Evolutionary conservation across 1,284 basidiomycete species (phyloP).

Genomic region (Testicularia cyperi): DNA sequence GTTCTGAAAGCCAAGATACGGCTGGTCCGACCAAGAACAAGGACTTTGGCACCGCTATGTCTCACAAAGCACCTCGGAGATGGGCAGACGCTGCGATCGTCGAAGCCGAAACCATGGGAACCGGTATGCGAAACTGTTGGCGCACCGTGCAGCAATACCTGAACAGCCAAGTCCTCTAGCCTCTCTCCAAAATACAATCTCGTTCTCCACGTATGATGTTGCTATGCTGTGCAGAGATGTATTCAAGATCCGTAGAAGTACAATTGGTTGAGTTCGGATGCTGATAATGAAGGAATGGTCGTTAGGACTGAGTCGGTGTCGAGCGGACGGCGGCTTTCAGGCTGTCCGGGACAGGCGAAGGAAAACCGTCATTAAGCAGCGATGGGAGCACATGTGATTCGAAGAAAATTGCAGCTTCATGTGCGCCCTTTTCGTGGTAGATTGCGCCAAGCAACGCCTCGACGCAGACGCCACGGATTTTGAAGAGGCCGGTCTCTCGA

Average conservation of each 20-base stretch:
- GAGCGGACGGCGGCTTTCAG: slow-evolving; percentile 8
- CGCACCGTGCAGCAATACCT: slow-evolving; percentile 4
- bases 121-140: slow-evolving; percentile 48
- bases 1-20: no score
- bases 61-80: slow-evolving; percentile 6
- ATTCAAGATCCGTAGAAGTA: no score
- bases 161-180: no score
- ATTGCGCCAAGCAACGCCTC: slow-evolving; percentile 60
- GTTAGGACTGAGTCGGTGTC: slow-evolving; percentile 2
- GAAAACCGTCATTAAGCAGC: slow-evolving; percentile 23
- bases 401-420: slow-evolving; percentile 26
- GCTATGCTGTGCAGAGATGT: no score
- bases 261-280: no score
- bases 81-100: slow-evolving; percentile 30
- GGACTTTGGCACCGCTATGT: slow-evolving; percentile 18
- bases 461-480: slow-evolving; percentile 54
- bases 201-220: no score
- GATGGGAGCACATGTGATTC: slow-evolving; percentile 14
- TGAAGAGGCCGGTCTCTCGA: slow-evolving; percentile 54
- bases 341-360: slow-evolving; percentile 17
- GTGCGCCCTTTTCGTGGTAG: slow-evolving; percentile 45
- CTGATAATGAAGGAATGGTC: no score
- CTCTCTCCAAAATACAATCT: no score
- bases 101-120: slow-evolving; percentile 43
- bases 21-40: slow-evolving; percentile 32